phyloP scores from a whole-genome alignment of 2,329 filamentous ascomycete species.

The Alternaria conjuncta region DNA sequence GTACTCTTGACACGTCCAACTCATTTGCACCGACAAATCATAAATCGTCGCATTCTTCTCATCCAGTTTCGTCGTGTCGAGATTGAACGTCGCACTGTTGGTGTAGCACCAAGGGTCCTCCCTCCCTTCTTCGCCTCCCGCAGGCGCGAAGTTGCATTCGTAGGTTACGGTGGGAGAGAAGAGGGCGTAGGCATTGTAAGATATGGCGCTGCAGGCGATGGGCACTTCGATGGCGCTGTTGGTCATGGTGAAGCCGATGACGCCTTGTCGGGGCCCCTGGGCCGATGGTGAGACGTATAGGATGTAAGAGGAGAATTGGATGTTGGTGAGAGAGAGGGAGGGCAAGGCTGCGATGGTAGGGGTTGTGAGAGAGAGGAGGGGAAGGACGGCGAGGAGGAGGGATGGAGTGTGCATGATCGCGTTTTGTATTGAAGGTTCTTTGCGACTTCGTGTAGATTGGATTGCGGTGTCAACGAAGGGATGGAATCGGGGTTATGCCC shows the following conservation, averaged over 20 bases:
- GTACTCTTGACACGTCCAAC: slow-evolving; percentile 18
- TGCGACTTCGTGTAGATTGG: background rate
- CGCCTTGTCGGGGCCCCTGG: background rate
- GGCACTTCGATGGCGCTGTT: slow-evolving; percentile 3
- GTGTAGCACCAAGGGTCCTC: background rate
- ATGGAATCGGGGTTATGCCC: background rate
- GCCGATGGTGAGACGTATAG: slow-evolving; percentile 11
- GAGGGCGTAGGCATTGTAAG: slow-evolving; percentile 6
- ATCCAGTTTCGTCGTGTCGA: slow-evolving; percentile 1
- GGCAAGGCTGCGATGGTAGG: background rate
- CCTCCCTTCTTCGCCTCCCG: background rate
- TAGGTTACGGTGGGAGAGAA: slow-evolving; percentile 1
- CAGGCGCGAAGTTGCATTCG: slow-evolving; percentile 4
- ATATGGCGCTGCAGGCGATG: background rate
- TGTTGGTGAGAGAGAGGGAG: background rate
- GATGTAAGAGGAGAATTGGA: slow-evolving; percentile 10
- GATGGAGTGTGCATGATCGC: background rate
- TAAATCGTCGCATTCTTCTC: background rate
- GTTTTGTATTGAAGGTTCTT: background rate
- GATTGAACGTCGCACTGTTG: slow-evolving; percentile 2
- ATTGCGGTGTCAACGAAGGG: background rate
- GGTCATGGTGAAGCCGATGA: slow-evolving; percentile 10
- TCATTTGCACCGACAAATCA: slow-evolving; percentile 7
- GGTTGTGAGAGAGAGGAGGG: background rate
- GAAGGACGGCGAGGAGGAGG: background rate